phyloP scores from a whole-genome alignment of 1,284 basidiomycete genomes.

The Trametes versicolor region DNA sequence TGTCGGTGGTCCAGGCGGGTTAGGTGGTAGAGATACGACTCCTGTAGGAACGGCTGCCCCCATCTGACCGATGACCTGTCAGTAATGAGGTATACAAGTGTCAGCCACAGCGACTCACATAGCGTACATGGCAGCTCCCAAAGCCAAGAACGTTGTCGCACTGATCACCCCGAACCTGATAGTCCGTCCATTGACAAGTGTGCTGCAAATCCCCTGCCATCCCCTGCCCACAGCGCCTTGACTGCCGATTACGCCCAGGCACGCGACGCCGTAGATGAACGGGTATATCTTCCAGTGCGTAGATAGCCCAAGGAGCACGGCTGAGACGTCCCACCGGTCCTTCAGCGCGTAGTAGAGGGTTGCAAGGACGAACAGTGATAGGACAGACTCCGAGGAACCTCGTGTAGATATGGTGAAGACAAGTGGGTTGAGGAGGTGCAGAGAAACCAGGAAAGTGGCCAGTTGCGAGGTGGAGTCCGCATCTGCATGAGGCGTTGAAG shows the following conservation, averaged over 20 bases:
- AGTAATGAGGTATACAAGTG: not conserved
- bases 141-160: slow-evolving; percentile 71
- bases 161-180: slow-evolving; percentile 77
- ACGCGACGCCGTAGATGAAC: slow-evolving; percentile 86
- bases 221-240: slow-evolving; percentile 36
- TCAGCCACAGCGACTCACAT: slow-evolving; percentile 65
- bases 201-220: slow-evolving; percentile 47
- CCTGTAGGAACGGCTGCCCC: slow-evolving; percentile 92
- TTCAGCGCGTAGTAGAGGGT: slow-evolving; percentile 72
- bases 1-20: slow-evolving; percentile 94
- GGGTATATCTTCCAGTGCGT: slow-evolving; percentile 98
- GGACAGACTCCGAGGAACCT: slow-evolving; percentile 92
- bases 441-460: slow-evolving; percentile 65
- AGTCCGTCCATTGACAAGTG: slow-evolving; percentile 64
- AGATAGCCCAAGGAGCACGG: slow-evolving; percentile 79
- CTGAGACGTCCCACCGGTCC: slow-evolving; percentile 67
- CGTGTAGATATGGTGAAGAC: slow-evolving; percentile 97
- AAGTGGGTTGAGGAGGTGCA: slow-evolving; percentile 91
- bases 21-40: slow-evolving; percentile 95
- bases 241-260: slow-evolving; percentile 72
- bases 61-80: slow-evolving; percentile 64
- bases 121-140: slow-evolving; percentile 77
- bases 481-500: not conserved
- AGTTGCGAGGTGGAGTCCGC: slow-evolving; percentile 22
- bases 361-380: slow-evolving; percentile 83